Percentiles rank a stretch among this genome's conserved stretches.
Evolutionary conservation across 2,329 filamentous ascomycete species (phyloP).

Genomic region (Botrytis sinoallii): DNA sequence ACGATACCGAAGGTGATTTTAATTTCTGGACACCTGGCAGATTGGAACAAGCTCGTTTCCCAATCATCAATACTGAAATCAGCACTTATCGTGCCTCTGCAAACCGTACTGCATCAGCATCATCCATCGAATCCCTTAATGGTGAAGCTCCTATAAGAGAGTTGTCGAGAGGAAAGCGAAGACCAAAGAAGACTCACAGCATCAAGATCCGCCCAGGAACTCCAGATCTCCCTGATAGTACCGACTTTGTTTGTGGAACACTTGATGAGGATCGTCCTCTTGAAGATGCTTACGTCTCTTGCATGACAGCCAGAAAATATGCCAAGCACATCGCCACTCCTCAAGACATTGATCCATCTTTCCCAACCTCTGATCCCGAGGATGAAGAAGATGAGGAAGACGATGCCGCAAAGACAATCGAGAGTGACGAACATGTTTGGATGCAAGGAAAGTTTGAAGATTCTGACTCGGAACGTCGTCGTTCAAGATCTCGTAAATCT

Average conservation of each 20-base stretch:
- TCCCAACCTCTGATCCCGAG: conserved; percentile 90
- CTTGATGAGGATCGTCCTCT: conserved; percentile 91
- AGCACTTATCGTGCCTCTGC: conserved; percentile 33
- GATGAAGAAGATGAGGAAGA: conserved; percentile 75
- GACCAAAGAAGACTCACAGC: conserved; percentile 31
- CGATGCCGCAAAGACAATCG: conserved; percentile 52
- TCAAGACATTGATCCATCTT: conserved; percentile 97
- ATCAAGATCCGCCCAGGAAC: conserved; percentile 64
- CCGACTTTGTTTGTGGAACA: conserved; percentile 98
- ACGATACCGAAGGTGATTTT: conserved; percentile 61
- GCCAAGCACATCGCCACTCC: conserved; percentile 79
- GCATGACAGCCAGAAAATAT: conserved; percentile 74
- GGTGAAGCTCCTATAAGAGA: conserved; percentile 31
- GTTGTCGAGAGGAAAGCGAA: conserved; percentile 20
- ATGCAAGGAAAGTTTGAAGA: conserved; percentile 71
- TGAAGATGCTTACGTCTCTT: conserved; percentile 90
- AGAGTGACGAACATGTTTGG: conserved; percentile 67
- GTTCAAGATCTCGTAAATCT: conserved; percentile 48
- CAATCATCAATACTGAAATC: conserved; percentile 24
- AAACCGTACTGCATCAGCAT: conserved; percentile 52
- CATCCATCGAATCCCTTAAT: conserved; percentile 53
- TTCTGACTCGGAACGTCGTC: conserved; percentile 55
- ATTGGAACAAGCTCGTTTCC: conserved; percentile 27
- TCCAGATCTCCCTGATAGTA: conserved; percentile 90
- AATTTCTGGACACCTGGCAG: conserved; percentile 58